These are phyloP conservation scores for Starmerella bombicola DNA, from an alignment of 805 yeast species.

Conservation along the genomic window DNA sequence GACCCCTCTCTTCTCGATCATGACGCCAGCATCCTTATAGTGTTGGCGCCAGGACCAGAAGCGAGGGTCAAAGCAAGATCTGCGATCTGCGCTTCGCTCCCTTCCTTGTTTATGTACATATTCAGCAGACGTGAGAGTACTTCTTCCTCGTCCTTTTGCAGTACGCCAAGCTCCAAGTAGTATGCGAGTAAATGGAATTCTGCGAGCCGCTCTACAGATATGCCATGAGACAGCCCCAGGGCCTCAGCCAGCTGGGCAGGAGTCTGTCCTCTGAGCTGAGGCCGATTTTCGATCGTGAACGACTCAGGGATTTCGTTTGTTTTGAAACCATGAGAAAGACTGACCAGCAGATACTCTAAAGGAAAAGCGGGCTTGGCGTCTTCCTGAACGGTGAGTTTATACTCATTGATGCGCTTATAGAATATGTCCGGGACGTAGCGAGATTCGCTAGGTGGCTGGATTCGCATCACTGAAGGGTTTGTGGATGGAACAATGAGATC, in stretches of 20 bases:
- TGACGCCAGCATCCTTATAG: slow-evolving; percentile 20
- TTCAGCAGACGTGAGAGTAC: slow-evolving; percentile 31
- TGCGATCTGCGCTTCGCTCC: slow-evolving; percentile 24
- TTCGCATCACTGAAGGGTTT: slow-evolving; percentile 74
- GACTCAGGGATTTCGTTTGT: slow-evolving; percentile 7
- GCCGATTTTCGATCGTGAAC: slow-evolving; percentile 74
- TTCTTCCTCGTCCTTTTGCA: slow-evolving; percentile 43
- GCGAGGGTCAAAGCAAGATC: slow-evolving; percentile 18
- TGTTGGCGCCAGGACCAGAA: slow-evolving; percentile 17
- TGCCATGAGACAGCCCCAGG: slow-evolving; percentile 30
- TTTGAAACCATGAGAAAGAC: slow-evolving; percentile 89
- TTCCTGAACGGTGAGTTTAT: slow-evolving; percentile 72
- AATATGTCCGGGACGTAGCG: slow-evolving; percentile 93
- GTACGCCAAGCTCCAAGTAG: slow-evolving; percentile 43
- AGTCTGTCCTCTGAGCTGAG: slow-evolving; percentile 63
- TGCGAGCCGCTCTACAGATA: slow-evolving; percentile 28
- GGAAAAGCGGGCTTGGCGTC: slow-evolving; percentile 89
- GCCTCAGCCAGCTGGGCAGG: slow-evolving; percentile 41
- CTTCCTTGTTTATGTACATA: slow-evolving; percentile 2
- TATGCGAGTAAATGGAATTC: slow-evolving; percentile 70
- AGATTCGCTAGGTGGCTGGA: slow-evolving; percentile 56
- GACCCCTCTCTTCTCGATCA: too few species aligned
- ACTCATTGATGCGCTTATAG: slow-evolving; percentile 74
- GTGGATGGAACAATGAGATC: slow-evolving; percentile 79
- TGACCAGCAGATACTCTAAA: slow-evolving; percentile 74